phyloP scores from a whole-genome alignment of 208 protist species.

The Trypanosoma conorhini region DNA sequence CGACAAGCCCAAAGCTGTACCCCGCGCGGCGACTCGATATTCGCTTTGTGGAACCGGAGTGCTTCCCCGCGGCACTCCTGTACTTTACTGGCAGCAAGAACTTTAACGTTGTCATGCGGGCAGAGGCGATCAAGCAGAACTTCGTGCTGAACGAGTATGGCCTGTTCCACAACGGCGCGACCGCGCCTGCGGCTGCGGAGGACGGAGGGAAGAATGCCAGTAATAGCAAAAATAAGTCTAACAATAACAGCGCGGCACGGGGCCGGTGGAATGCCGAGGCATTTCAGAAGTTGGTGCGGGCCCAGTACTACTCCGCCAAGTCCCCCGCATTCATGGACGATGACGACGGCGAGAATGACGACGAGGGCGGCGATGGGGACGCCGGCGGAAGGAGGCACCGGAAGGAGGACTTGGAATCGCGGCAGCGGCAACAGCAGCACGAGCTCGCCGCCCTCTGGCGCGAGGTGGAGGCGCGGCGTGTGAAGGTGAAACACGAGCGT shows the following conservation, averaged over 20 bases:
- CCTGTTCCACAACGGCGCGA: conserved; percentile 53
- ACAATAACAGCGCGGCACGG: conserved; percentile 19
- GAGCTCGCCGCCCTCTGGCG: conserved; percentile 50
- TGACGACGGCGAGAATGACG: conserved; percentile 16
- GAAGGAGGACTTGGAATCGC: conserved; percentile 20
- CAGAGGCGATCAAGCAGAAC: conserved; percentile 76
- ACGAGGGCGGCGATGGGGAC: conserved; percentile 35
- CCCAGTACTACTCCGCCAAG: conserved; percentile 51
- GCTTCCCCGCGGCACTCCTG: conserved; percentile 83
- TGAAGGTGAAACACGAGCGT: conserved; percentile 64
- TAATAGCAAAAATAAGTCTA: conserved; percentile 2
- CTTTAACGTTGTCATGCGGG: conserved; percentile 92
- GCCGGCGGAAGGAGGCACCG: conserved; percentile 21
- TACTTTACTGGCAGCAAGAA: conserved; percentile 95
- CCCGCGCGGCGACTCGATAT: conserved; percentile 82
- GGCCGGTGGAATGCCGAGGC: conserved; percentile 43
- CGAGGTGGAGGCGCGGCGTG: conserved; percentile 61
- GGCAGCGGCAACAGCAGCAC: conserved; percentile 33
- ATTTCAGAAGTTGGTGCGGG: conserved; percentile 62
- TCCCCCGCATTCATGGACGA: conserved; percentile 27
- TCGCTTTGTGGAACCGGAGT: conserved; percentile 76
- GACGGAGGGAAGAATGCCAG: not conserved
- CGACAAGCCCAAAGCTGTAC: conserved; percentile 36
- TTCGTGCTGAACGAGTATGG: conserved; percentile 91
- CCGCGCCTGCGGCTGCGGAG: not conserved